These are phyloP conservation scores for Termitomyces sp. DNA, from an alignment of 768 basidiomycete species.

Conservation along the genomic window DNA sequence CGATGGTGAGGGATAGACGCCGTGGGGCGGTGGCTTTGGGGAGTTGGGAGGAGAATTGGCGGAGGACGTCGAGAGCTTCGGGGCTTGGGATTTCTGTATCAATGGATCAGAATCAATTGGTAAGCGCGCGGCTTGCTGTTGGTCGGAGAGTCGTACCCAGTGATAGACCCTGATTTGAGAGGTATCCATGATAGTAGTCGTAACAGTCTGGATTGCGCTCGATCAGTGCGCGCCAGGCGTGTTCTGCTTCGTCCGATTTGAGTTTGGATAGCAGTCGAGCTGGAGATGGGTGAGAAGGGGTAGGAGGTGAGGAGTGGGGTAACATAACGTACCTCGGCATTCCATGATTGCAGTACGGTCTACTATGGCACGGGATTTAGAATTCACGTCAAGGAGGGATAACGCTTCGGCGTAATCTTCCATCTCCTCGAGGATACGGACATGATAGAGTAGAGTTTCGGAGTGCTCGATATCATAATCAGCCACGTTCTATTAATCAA, in stretches of 20 bases:
- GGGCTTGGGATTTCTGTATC: conserved; percentile 45
- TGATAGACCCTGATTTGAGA: conserved; percentile 61
- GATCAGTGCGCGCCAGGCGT: conserved; percentile 77
- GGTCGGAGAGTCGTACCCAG: conserved; percentile 43
- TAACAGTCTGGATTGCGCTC: conserved; percentile 83
- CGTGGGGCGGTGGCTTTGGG: conserved; percentile 69
- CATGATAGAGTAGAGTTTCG: conserved; percentile 77
- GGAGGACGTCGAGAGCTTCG: conserved; percentile 54
- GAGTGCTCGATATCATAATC: conserved; percentile 80
- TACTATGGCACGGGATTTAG: conserved; percentile 62
- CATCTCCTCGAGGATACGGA: conserved; percentile 68
- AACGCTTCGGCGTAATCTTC: conserved; percentile 62
- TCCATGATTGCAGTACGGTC: conserved; percentile 70
- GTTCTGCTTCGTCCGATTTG: conserved; percentile 65
- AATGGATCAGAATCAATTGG: conserved; percentile 33
- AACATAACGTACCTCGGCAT: conserved; percentile 49
- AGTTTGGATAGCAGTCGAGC: conserved; percentile 77
- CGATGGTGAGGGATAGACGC: conserved; percentile 69
- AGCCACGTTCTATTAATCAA: conserved; percentile 57
- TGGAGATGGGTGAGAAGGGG: conserved; percentile 24
- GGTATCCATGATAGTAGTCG: conserved; percentile 75
- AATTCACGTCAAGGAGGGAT: conserved; percentile 55
- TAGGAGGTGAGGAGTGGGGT: not conserved
- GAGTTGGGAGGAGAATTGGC: conserved; percentile 54
- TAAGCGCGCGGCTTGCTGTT: not conserved